Evolutionary conservation across 768 basidiomycete genomes (phyloP), one percentile per base, ranked within the genome.

Genomic region (Pleurotus tuoliensis): DNA sequence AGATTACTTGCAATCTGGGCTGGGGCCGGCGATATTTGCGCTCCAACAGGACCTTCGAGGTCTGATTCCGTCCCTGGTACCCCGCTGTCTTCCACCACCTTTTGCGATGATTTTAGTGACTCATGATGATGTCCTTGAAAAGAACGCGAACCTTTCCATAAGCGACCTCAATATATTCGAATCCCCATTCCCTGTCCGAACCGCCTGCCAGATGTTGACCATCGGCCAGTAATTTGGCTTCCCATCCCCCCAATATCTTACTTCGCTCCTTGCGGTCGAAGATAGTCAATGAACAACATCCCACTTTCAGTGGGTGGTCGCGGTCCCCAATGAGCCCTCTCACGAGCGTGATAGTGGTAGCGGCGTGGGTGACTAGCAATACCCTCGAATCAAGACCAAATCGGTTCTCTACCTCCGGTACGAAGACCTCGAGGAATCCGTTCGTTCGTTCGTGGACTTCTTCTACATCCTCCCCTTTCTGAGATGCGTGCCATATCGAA

Each of bases 1-100:
- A 80, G 69, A 55, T 73, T 72, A 61, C 75, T 76, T 5, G 64
- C 59, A 27, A 71, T 50, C 30, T 67, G 63, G 18, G 34, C 37
- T n/a, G 20, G 13, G 9, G 51, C 6, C 16, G 39, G n/a, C 3
- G 51, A 40, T 9, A 75, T 51, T 59, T 87, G 84, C 43, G 75
- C 68, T 15, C 87, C 87, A 12, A 77, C 75, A n/a, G 76, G 79
- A 16, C 78, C 78, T 55, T 88, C 84, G 34, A 68, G 61, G 54
- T 86, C 83, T 38, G 67, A 60, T 61, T 91, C 86, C 3, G 86
- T 81, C 1, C 84, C 89, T n/a, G 82, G 82, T 2, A 79, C 77
- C 4, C 91, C 91, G 34, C 74, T 73, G 47, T 93, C 87, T 39
- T 82, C 70, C n/a, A 90, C 74, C 37, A 91, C 86, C 88, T 90